Base-by-base conservation (phyloP, 768 basidiomycete species). In the Rossbeevera mucosa region DNA sequence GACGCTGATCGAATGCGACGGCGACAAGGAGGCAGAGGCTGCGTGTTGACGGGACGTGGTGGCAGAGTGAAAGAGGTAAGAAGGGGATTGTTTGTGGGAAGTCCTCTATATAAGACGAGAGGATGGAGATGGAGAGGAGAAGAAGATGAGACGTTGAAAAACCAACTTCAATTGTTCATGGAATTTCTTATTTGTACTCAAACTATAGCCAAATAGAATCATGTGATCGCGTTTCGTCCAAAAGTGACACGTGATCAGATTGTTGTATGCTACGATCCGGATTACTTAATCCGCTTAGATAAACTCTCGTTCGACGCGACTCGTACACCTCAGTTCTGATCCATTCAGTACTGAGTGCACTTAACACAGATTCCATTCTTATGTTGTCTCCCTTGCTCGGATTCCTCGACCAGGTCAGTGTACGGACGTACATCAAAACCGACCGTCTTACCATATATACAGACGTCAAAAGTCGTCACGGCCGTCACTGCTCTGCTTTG, bases 1-100 rank as follows among this genome's bases (percentile, higher is more conserved):
- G 73, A 81, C 83, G 83, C 76, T 79, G 40, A 77, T 61, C 65
- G 78, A 79, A 55, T 78, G 72, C 64, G 76, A 77, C 52, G 88
- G 86, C 80, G 89, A 89, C 79, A 90, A 77, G 79, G 87, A 86
- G 62, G 82, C 81, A 52, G 80, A 73, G 51, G 85, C 80, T 50
- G 64, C 56, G 60, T 79, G 80, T 70, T 81, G 74, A 61, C 81
- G 82, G 67, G 89, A 87, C 81, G 88, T 83, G 71, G 80, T 74
- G 72, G 62, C 71, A 72, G 59, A 66, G 63, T 60, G 13, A 44
- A 21, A 31, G 41, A 16, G 20, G 56, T 43, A 24, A 44, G 36
- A 44, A 48, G 14, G 2, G 8, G 31, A 21, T 4, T 4, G 18
- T 24, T 21, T 22, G 46, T 51, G 33, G 6, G n/a, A 24, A 14